Conservation (phyloP, 176 grass and related monocot species). For the Elymus sibiricus region DNA sequence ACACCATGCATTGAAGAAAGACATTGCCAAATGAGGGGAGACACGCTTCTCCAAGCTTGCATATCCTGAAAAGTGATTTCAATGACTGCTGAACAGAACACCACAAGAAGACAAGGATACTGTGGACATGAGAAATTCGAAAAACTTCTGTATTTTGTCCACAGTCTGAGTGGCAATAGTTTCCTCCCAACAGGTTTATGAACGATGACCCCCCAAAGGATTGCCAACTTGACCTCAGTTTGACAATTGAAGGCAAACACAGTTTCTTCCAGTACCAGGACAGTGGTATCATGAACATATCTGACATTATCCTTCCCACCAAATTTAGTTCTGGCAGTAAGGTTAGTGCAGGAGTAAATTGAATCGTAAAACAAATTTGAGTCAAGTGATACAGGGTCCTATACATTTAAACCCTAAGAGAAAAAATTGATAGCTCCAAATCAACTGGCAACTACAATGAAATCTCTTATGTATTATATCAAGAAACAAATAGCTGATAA, state of each 20-base stretch:
- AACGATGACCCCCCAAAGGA: background rate
- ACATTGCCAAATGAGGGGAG: background rate
- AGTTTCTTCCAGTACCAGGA: constrained; percentile 9
- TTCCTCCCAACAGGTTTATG: constrained; percentile 1
- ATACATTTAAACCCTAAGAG: constrained; percentile 38
- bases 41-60: background rate
- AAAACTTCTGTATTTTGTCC: background rate
- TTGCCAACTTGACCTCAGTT: constrained; percentile 9
- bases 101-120: background rate
- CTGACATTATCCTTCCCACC: constrained; percentile 11
- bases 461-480: constrained; percentile 2
- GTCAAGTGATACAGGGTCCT: constrained; percentile 14
- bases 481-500: constrained; percentile 1
- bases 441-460: constrained; percentile 20
- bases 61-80: background rate
- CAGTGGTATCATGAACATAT: background rate
- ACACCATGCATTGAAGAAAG: constrained; percentile 15
- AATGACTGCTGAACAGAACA: background rate
- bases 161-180: background rate
- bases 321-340: constrained; percentile 10
- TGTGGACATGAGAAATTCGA: background rate
- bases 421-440: constrained; percentile 13
- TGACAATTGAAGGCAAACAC: constrained; percentile 16
- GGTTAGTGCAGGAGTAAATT: background rate
- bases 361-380: constrained; percentile 21